These are phyloP conservation scores for Yamadazyma sp. DNA, from an alignment of 1,139 yeast genomes.

Conservation along the genomic window DNA sequence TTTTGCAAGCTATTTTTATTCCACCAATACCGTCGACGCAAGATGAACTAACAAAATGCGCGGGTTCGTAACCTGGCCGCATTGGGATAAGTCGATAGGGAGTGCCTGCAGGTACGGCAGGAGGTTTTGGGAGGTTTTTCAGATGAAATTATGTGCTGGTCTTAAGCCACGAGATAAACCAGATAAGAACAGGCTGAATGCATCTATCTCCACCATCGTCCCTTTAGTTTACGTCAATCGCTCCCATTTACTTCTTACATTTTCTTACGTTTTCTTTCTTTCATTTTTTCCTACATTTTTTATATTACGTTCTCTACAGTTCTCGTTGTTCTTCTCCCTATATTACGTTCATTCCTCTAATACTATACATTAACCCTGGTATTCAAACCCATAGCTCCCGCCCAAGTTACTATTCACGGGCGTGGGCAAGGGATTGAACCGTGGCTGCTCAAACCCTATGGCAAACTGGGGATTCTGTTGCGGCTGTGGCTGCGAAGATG, in stretches of 20 bases:
- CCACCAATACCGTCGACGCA: not conserved
- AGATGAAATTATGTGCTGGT: not conserved
- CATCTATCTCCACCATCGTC: too few relatives aligned
- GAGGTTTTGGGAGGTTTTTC: not conserved
- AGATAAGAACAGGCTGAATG: not conserved
- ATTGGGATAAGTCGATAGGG: not conserved
- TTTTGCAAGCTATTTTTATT: not conserved
- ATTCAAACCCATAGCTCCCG: conserved; percentile 21
- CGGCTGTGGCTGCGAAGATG: conserved; percentile 5
- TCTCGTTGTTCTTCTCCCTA: too few relatives aligned
- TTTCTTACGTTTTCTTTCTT: too few relatives aligned
- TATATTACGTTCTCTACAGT: not conserved
- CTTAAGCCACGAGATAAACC: not conserved
- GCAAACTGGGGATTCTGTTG: conserved; percentile 17
- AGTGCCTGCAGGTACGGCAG: too few relatives aligned
- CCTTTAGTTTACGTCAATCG: too few relatives aligned
- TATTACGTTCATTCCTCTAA: too few relatives aligned
- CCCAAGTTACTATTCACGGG: conserved; percentile 18
- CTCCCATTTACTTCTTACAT: too few relatives aligned
- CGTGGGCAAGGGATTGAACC: conserved; percentile 31
- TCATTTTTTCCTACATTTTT: too few relatives aligned
- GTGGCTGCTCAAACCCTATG: conserved; percentile 24
- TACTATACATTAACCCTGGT: conserved; percentile 7
- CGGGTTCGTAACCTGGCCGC: too few relatives aligned
- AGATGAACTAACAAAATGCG: not conserved